Evolutionary conservation across 345 rosid species (phyloP).

Genomic region (Erysimum cheiranthoides): DNA sequence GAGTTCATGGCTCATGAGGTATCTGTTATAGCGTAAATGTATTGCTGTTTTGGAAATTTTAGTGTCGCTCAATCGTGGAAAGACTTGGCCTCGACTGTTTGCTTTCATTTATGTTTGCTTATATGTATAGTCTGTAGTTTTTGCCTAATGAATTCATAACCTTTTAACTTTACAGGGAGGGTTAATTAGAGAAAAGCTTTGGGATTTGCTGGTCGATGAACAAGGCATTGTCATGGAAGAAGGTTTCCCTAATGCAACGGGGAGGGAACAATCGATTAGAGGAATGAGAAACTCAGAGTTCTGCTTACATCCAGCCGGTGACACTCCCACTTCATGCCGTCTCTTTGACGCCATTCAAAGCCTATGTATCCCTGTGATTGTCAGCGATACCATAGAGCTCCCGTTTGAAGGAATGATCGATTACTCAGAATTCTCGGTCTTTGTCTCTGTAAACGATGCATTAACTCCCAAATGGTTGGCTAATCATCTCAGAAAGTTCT

Average conservation of each 20-base stretch:
- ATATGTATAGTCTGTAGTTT: too few species aligned
- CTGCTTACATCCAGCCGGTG: constrained; percentile 98
- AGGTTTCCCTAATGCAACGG: constrained; percentile 97
- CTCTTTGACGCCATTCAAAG: constrained; percentile 97
- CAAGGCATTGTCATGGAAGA: constrained; percentile 77
- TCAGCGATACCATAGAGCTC: constrained; percentile 87
- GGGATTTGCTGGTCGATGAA: constrained; percentile 79
- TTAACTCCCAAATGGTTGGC: constrained; percentile 77
- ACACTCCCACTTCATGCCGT: constrained; percentile 95
- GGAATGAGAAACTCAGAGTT: constrained; percentile 94
- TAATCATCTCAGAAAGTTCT: constrained; percentile 60
- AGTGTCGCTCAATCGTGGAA: neutral
- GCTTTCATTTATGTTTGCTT: neutral
- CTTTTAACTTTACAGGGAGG: constrained; percentile 67
- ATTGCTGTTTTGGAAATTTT: neutral
- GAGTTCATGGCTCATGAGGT: constrained; percentile 9
- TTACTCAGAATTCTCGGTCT: constrained; percentile 77
- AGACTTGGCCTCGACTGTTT: neutral
- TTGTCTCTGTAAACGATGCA: constrained; percentile 73
- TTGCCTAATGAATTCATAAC: neutral
- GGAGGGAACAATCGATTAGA: constrained; percentile 81
- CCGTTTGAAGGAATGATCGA: constrained; percentile 90
- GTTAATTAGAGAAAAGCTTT: constrained; percentile 74
- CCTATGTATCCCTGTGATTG: constrained; percentile 89
- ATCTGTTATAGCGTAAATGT: neutral